phyloP scores from a whole-genome alignment of 805 yeast genomes.

The Wickerhamiella qilinensis region DNA sequence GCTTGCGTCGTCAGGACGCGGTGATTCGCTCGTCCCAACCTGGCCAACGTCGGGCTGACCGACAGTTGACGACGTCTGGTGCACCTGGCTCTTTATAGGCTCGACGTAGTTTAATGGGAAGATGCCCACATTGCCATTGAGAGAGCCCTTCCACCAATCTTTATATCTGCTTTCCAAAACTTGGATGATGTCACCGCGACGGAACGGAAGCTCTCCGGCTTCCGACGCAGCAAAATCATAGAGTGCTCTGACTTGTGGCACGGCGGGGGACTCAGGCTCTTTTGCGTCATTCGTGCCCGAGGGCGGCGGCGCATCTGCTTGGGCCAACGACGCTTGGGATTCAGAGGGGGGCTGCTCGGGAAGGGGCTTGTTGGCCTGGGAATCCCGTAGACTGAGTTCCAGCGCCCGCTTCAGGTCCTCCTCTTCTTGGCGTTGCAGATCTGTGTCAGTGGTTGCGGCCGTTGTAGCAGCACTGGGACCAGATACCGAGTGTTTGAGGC shows the following conservation, averaged over 20 bases:
- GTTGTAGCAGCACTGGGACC: too few relatives aligned
- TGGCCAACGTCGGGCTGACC: too few relatives aligned
- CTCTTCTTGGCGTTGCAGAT: too few relatives aligned
- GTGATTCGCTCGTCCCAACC: not conserved
- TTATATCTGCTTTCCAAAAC: conserved; percentile 76
- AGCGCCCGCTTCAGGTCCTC: conserved; percentile 20
- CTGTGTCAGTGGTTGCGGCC: too few relatives aligned
- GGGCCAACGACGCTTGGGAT: too few relatives aligned
- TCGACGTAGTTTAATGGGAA: conserved; percentile 82
- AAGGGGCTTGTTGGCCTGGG: conserved; percentile 4
- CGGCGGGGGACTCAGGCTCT: conserved; percentile 1
- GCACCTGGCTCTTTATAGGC: conserved; percentile 1
- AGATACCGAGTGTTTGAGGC: too few relatives aligned
- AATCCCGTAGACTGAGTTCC: conserved; percentile 11
- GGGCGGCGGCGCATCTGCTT: too few relatives aligned
- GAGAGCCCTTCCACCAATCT: conserved; percentile 92
- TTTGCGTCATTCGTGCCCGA: not conserved
- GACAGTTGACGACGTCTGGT: not conserved
- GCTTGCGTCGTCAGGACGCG: conserved; percentile 33
- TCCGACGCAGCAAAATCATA: conserved; percentile 68
- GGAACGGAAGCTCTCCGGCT: conserved; percentile 74
- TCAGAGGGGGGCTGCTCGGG: conserved; percentile 5
- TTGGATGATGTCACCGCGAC: conserved; percentile 72
- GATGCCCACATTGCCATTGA: conserved; percentile 68
- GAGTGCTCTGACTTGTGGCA: conserved; percentile 48